phyloP scores from a whole-genome alignment of 768 basidiomycete species.

The Rossbeevera mucosa region DNA sequence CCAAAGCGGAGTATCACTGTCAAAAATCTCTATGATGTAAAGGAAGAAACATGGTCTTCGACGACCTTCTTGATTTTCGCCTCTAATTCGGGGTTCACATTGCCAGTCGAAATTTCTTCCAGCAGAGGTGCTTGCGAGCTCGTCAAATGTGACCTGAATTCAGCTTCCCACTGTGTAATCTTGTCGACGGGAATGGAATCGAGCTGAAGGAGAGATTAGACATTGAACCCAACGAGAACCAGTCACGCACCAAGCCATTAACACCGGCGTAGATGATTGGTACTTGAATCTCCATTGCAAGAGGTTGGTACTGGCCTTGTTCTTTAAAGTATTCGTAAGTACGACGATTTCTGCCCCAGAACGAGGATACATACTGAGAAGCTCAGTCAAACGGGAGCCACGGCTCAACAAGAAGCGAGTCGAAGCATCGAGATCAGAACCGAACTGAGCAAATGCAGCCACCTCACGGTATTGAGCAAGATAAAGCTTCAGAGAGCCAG shows the following conservation, averaged over 20 bases:
- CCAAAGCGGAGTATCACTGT: slow-evolving; percentile 10
- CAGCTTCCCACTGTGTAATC: slow-evolving; percentile 89
- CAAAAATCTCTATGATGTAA: slow-evolving; percentile 50
- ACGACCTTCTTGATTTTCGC: slow-evolving; percentile 92
- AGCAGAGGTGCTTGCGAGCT: slow-evolving; percentile 72
- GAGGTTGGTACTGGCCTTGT: slow-evolving; percentile 97
- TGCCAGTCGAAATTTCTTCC: slow-evolving; percentile 77
- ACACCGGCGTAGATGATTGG: slow-evolving; percentile 99
- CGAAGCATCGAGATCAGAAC: slow-evolving; percentile 99
- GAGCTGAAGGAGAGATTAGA: slow-evolving; percentile 45
- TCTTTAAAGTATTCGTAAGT: slow-evolving; percentile 44
- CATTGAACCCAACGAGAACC: background rate
- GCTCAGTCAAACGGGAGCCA: slow-evolving; percentile 97
- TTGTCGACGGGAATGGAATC: slow-evolving; percentile 93
- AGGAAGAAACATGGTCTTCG: slow-evolving; percentile 81
- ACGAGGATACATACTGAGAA: slow-evolving; percentile 57
- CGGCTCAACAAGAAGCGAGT: slow-evolving; percentile 97
- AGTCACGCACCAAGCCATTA: slow-evolving; percentile 81
- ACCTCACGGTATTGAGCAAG: slow-evolving; percentile 99
- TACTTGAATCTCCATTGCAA: slow-evolving; percentile 94
- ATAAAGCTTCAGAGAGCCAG: slow-evolving; percentile 99
- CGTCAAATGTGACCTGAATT: slow-evolving; percentile 85
- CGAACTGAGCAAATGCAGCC: slow-evolving; percentile 98
- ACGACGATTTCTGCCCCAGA: background rate
- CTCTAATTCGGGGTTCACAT: slow-evolving; percentile 87